These are phyloP conservation scores for Colletotrichum sp. DNA, from an alignment of 2,329 filamentous ascomycete species.

Conservation along the genomic window DNA sequence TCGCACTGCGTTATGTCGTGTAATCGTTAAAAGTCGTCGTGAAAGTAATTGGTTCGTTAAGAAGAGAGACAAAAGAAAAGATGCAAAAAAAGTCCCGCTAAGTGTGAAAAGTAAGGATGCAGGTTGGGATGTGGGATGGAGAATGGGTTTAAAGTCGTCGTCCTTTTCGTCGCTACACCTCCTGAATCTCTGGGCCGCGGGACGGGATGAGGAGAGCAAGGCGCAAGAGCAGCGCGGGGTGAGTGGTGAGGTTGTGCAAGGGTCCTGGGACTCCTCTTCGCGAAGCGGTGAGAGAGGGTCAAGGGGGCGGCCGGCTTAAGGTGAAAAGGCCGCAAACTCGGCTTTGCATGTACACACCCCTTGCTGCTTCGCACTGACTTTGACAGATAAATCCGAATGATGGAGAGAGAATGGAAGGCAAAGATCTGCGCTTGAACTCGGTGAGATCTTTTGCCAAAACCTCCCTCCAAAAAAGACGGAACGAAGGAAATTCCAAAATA, in stretches of 20 bases:
- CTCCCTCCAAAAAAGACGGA: background rate
- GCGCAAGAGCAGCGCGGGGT: background rate
- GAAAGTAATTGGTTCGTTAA: background rate
- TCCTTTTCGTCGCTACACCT: background rate
- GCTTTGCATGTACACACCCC: background rate
- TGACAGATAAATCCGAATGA: background rate
- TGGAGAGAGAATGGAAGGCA: background rate
- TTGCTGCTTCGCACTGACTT: background rate
- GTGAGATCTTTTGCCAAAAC: background rate
- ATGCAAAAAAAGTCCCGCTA: background rate
- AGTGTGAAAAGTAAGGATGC: background rate
- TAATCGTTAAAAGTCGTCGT: background rate
- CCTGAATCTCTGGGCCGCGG: background rate
- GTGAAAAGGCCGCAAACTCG: background rate
- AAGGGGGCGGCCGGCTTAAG: background rate
- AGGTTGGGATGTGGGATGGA: background rate
- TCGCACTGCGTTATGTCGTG: background rate
- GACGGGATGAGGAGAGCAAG: background rate
- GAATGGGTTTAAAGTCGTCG: background rate
- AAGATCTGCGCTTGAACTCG: background rate
- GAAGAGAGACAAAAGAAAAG: background rate
- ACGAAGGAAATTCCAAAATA: background rate
- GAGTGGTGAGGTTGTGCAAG: background rate
- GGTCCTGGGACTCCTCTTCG: background rate
- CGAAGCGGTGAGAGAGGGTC: background rate